Base-by-base conservation (phyloP, 2,329 filamentous ascomycete genomes). In the Lachnellula cervina region DNA sequence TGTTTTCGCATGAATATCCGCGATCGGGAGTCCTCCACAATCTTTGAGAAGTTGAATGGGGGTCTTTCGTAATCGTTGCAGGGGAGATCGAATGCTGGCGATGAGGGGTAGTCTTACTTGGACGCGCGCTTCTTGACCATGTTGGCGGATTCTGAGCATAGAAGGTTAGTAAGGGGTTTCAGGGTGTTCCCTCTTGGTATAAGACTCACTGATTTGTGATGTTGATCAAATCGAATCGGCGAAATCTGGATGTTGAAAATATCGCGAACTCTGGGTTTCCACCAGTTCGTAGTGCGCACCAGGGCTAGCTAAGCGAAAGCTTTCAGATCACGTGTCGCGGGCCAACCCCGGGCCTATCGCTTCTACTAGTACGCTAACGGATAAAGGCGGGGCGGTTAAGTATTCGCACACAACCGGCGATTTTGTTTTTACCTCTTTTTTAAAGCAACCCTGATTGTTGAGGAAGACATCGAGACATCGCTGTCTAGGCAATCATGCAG, bases 41-140 rank as follows among this genome's bases (percentile, higher is more conserved):
- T 32, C 9, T 32, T 32, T 4, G 28, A 32, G 2, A 13, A 32
- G 28, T 32, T 32, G 28, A 32, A 13, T 11, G 9, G 9, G 28
- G 13, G 9, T 32, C 28, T 32, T 32, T 32, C 28, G 9, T 32
- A 32, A 4, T 32, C 28, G 28, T 32, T 32, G 28, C 28, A 17
- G 47, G n/a, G 43, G 21, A 49, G 44, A 54, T n/a, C 21, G n/a
- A 4, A 48, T 32, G 19, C 37, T 44, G 32, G 51, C n/a, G 55
- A 32, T 13, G 52, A 51, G 35, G 57, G 42, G 58, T 53, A 61
- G 51, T 72, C 78, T 70, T 77, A 82, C 80, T 86, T 86, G 76
- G 76, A 80, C 76, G 83, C 83, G 81, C 83, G 83, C 81, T 86
- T 86, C 81, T 86, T 86, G 73, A 84, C 82, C 83, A 86, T 86